Percentiles rank a stretch among this genome's conserved stretches.
These are phyloP conservation scores for Vitis amurensis DNA, from an alignment of 164 flowering plant genomes.

Conservation along the genomic window DNA sequence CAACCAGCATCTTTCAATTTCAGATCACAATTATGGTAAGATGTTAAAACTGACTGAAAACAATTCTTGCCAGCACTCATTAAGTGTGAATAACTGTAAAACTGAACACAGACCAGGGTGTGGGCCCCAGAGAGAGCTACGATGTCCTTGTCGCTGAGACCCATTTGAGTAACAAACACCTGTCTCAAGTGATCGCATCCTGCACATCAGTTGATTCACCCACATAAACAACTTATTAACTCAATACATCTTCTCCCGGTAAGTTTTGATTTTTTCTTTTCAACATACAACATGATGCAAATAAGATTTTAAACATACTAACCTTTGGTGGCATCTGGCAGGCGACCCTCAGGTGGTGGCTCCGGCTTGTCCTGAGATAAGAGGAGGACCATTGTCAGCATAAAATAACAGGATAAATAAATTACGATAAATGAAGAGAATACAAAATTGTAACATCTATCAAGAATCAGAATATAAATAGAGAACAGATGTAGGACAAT, in stretches of 20 bases:
- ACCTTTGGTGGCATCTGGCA: conserved; percentile 95
- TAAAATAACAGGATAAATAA: not conserved
- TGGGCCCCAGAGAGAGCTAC: conserved; percentile 76
- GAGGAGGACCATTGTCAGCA: not conserved
- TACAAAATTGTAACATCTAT: not conserved
- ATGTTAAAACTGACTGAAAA: too few species aligned
- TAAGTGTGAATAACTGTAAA: too few species aligned
- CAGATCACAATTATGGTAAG: too few species aligned
- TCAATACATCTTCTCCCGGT: too few species aligned
- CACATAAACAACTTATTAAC: too few species aligned
- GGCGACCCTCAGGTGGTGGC: conserved; percentile 92
- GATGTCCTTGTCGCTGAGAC: conserved; percentile 63
- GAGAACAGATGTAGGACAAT: not conserved
- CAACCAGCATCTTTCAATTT: not conserved
- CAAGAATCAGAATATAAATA: not conserved
- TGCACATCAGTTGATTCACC: conserved; percentile 13
- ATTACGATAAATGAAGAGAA: not conserved
- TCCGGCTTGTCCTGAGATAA: conserved; percentile 68
- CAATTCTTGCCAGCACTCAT: too few species aligned
- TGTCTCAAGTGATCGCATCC: conserved; percentile 62
- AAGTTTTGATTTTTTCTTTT: not conserved
- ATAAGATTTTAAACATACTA: conserved; percentile 11
- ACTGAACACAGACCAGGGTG: conserved; percentile 44
- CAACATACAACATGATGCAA: not conserved
- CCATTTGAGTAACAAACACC: conserved; percentile 51